A percentile compares a stretch with the other conserved stretches of the same genome.
Conservation (phyloP, 495 filamentous ascomycete species). For the Lentithecium fluviatile region DNA sequence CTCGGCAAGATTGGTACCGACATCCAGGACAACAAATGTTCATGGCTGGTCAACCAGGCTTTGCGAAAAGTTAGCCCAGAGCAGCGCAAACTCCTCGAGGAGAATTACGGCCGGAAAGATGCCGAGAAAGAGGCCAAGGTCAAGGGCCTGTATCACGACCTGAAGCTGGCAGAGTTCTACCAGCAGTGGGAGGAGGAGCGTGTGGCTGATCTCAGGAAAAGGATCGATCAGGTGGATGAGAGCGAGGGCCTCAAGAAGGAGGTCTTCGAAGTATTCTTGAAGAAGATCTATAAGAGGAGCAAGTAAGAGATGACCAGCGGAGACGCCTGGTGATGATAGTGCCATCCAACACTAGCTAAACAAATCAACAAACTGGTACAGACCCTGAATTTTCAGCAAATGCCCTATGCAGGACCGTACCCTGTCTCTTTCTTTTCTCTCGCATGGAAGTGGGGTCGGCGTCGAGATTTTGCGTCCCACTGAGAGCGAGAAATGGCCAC, state of each 20-base stretch:
- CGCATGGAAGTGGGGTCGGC: no score
- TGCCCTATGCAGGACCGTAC: no score
- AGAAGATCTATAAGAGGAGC: conserved; percentile 95
- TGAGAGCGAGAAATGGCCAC: no score
- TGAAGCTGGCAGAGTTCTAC: conserved; percentile 79
- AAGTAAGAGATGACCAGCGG: conserved; percentile 65
- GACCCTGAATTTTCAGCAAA: no score
- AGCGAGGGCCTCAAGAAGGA: conserved; percentile 79
- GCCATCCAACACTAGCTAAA: no score
- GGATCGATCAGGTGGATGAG: conserved; percentile 82
- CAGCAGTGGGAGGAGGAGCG: conserved; percentile 82
- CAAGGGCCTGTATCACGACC: conserved; percentile 82
- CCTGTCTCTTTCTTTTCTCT: no score
- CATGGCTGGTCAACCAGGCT: conserved; percentile 94
- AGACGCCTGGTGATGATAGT: no score
- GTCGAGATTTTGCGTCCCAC: no score
- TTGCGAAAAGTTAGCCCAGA: conserved; percentile 70
- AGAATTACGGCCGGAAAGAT: conserved; percentile 90
- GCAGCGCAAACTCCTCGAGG: conserved; percentile 77
- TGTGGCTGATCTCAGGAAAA: conserved; percentile 67
- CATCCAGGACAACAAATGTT: conserved; percentile 99
- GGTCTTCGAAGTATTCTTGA: conserved; percentile 85
- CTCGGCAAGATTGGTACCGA: conserved; percentile 99
- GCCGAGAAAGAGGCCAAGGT: conserved; percentile 71
- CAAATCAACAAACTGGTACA: no score